Conservation (phyloP, 2,329 filamentous ascomycete species). For the Gremmenia infestans region DNA sequence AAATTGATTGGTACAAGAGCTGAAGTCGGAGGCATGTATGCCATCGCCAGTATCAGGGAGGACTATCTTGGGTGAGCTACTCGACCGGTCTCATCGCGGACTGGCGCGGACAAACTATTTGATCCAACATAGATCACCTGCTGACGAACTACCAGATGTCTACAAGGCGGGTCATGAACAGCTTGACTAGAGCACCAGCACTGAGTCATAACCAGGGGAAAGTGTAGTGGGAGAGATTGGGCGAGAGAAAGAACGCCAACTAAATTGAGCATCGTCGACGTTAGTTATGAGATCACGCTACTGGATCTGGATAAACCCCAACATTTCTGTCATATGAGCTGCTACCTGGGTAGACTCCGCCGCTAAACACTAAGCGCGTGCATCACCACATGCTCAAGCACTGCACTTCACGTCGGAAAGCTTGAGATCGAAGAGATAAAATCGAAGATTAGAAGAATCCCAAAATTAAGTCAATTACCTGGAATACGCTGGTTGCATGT, state of each 20-base stretch:
- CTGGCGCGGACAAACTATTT: neutral
- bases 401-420: neutral
- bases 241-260: neutral
- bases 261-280: neutral
- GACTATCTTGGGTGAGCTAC: constrained; percentile 60
- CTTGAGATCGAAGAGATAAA: neutral
- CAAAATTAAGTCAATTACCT: neutral
- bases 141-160: constrained; percentile 19
- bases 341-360: no score
- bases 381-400: no score
- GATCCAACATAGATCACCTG: no score
- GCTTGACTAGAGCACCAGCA: neutral
- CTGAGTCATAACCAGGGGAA: neutral
- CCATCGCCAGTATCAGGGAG: constrained; percentile 94
- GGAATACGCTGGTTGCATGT: no score
- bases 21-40: constrained; percentile 92
- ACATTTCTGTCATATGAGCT: no score
- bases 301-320: no score
- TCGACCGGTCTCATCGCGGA: neutral
- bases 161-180: constrained; percentile 22
- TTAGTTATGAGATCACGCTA: neutral
- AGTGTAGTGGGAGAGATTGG: neutral
- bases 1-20: constrained; percentile 92
- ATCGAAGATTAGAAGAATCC: constrained; percentile 1
- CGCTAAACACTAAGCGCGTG: no score